Evolutionary conservation across 1,139 yeast species (phyloP).

Genomic region (Geotrichum fermentans): DNA sequence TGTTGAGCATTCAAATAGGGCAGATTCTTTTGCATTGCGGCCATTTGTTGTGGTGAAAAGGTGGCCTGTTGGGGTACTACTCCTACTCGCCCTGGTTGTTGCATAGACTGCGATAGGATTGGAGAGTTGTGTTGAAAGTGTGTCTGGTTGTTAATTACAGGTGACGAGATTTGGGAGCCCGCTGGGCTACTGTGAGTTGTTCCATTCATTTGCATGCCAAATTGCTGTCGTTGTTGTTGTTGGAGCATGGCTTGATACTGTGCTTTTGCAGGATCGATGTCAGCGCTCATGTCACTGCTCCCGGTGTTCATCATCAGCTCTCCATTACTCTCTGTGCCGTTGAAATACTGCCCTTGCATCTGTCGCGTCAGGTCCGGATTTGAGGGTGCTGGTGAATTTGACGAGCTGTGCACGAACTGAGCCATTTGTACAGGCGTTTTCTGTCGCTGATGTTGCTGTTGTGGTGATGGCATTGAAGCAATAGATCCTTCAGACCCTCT

Average conservation of each 20-base stretch:
- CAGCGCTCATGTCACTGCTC: background rate
- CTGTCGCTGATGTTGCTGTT: slow-evolving; percentile 4
- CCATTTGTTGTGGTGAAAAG: slow-evolving; percentile 9
- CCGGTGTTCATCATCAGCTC: background rate
- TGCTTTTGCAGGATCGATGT: background rate
- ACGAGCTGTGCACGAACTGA: slow-evolving; percentile 3
- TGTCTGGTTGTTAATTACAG: background rate
- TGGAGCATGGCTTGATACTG: slow-evolving; percentile 7
- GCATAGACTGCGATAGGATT: too few relatives aligned
- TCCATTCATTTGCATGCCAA: background rate
- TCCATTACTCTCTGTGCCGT: background rate
- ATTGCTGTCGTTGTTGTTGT: slow-evolving; percentile 9
- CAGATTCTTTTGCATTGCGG: slow-evolving; percentile 3
- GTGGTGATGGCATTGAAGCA: slow-evolving; percentile 3
- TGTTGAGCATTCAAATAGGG: slow-evolving; percentile 7
- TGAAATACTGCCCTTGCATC: background rate
- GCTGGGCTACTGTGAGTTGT: slow-evolving; percentile 1
- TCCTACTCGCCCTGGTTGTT: background rate
- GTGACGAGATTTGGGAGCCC: slow-evolving; percentile 1
- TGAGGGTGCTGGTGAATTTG: slow-evolving; percentile 6
- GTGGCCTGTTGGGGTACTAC: background rate
- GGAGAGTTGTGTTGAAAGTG: slow-evolving; percentile 3
- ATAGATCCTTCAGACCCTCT: slow-evolving; percentile 3
- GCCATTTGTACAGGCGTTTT: slow-evolving; percentile 7
- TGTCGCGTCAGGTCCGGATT: slow-evolving; percentile 2